Percentiles rank a stretch among this genome's conserved stretches.
Conservation (phyloP, 805 yeast species). For the Metschnikowia anglica region DNA sequence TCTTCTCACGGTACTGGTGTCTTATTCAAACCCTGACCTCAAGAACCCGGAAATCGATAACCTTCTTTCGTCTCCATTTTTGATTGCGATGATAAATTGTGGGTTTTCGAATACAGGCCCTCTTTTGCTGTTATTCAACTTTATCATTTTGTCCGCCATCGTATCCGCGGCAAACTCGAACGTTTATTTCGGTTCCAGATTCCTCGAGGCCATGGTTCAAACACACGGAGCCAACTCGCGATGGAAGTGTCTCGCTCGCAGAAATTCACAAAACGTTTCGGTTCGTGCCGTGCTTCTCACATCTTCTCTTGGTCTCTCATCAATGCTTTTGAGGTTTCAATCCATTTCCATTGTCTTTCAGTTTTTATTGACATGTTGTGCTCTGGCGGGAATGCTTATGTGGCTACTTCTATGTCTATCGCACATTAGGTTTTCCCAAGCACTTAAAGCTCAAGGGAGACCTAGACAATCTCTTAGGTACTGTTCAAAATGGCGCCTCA, state of each 20-base stretch:
- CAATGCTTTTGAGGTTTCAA: slow-evolving; percentile 21
- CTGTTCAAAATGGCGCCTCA: slow-evolving; percentile 11
- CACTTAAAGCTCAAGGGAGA: slow-evolving; percentile 11
- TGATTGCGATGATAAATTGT: slow-evolving; percentile 22
- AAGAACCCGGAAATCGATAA: slow-evolving; percentile 10
- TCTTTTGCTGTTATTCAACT: slow-evolving; percentile 21
- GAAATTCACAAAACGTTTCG: slow-evolving; percentile 19
- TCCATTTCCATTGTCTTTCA: slow-evolving; percentile 21
- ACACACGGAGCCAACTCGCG: slow-evolving; percentile 4
- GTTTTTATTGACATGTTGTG: slow-evolving; percentile 24
- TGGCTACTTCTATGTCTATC: slow-evolving; percentile 25
- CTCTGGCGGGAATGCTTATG: slow-evolving; percentile 30
- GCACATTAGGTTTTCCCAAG: slow-evolving; percentile 20
- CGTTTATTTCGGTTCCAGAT: slow-evolving; percentile 28
- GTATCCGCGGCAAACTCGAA: slow-evolving; percentile 32
- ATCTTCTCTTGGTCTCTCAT: slow-evolving; percentile 22
- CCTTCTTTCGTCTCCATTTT: slow-evolving; percentile 25
- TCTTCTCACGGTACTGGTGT: slow-evolving; percentile 20
- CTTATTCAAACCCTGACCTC: slow-evolving; percentile 14
- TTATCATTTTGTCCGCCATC: slow-evolving; percentile 24
- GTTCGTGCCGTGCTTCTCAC: slow-evolving; percentile 22
- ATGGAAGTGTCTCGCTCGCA: slow-evolving; percentile 10
- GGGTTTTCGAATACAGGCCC: slow-evolving; percentile 15
- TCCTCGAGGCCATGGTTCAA: slow-evolving; percentile 21
- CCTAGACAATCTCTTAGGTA: slow-evolving; percentile 5